Conservation (phyloP, 805 yeast species). For the Myxozyma kluyveri region DNA sequence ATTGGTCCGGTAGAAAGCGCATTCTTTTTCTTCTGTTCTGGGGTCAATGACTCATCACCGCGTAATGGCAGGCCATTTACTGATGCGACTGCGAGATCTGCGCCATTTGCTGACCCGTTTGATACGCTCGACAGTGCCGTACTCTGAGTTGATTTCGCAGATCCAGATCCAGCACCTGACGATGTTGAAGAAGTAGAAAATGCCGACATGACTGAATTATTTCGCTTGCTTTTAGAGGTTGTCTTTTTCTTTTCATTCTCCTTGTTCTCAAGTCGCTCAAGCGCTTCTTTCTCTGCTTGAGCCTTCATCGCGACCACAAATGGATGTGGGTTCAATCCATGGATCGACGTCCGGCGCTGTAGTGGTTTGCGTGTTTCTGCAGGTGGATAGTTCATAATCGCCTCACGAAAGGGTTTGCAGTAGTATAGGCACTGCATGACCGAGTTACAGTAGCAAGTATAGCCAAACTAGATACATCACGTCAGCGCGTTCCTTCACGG, state of each 20-base stretch:
- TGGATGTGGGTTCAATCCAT: constrained; percentile 21
- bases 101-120: no score
- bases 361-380: constrained; percentile 6
- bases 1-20: constrained; percentile 38
- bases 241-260: constrained; percentile 3
- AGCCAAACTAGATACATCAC: constrained; percentile 59
- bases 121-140: no score
- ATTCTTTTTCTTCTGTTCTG: constrained; percentile 40
- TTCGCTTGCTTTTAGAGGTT: constrained; percentile 12
- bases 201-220: constrained; percentile 15
- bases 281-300: constrained; percentile 24
- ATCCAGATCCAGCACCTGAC: neutral
- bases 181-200: constrained; percentile 1
- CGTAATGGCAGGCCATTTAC: constrained; percentile 12
- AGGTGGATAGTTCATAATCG: constrained; percentile 50
- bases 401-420: constrained; percentile 63
- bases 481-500: no score
- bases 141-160: no score
- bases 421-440: constrained; percentile 84
- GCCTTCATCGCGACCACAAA: constrained; percentile 16
- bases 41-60: constrained; percentile 21
- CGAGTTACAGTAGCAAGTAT: constrained; percentile 88
- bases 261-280: constrained; percentile 14
- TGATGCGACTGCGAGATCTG: constrained; percentile 3
- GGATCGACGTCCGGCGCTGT: constrained; percentile 23